Percentiles rank a stretch among this genome's conserved stretches.
Conservation (phyloP, 176 grass and related monocot species). For the Oryza brachyantha region DNA sequence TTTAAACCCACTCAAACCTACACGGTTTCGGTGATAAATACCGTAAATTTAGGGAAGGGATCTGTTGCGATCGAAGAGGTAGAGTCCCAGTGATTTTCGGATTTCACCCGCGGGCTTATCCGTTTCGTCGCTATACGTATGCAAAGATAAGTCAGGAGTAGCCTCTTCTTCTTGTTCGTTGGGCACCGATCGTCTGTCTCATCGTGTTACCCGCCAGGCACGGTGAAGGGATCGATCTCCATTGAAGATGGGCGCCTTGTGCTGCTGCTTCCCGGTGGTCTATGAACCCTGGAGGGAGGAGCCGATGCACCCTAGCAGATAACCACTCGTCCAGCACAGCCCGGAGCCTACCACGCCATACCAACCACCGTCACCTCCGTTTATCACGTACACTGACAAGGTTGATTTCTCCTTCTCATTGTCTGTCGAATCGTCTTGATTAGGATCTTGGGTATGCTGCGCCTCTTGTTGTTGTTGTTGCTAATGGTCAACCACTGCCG, state of each 20-base stretch:
- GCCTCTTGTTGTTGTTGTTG: background rate
- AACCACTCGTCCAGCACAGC: background rate
- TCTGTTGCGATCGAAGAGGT: background rate
- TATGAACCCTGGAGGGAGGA: constrained; percentile 37
- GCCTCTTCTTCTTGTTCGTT: background rate
- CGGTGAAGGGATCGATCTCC: no score
- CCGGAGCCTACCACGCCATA: background rate
- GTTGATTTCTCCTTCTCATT: background rate
- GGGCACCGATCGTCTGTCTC: background rate
- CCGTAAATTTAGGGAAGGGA: background rate
- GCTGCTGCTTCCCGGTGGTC: constrained; percentile 12
- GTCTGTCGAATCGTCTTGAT: background rate
- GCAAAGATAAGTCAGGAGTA: no score
- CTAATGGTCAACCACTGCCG: background rate
- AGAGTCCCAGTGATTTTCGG: background rate
- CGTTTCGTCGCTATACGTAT: background rate
- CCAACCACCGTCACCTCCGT: background rate
- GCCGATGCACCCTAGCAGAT: constrained; percentile 10
- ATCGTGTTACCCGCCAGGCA: background rate
- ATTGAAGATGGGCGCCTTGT: constrained; percentile 42
- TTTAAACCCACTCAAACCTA: background rate
- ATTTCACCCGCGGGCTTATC: background rate
- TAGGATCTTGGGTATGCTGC: background rate
- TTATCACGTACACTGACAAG: constrained; percentile 16
- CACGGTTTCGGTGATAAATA: background rate